These are phyloP conservation scores for Penicillium maclennaniae DNA, from an alignment of 495 filamentous ascomycete genomes.

Conservation along the genomic window DNA sequence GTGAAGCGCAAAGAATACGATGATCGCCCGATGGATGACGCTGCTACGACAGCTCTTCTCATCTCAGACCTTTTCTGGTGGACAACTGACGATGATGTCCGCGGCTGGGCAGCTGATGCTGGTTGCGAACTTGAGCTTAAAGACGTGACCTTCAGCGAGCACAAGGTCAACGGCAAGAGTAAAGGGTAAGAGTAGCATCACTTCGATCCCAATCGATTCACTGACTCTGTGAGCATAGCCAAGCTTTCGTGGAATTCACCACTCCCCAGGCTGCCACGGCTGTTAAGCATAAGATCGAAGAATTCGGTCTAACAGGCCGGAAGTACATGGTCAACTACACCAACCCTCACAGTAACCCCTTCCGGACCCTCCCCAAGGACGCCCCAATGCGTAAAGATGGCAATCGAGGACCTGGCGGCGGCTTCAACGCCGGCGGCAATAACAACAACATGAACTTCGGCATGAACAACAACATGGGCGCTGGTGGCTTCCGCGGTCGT, in stretches of 20 bases:
- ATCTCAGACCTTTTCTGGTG: slow-evolving; percentile 93
- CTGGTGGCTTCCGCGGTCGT: slow-evolving; percentile 49
- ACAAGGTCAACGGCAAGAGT: slow-evolving; percentile 98
- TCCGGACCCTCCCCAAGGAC: slow-evolving; percentile 89
- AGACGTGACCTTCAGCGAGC: slow-evolving; percentile 93
- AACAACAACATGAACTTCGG: slow-evolving; percentile 24
- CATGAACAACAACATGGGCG: slow-evolving; percentile 23
- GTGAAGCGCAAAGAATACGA: slow-evolving; percentile 74
- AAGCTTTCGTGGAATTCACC: slow-evolving; percentile 85
- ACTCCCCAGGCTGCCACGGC: slow-evolving; percentile 83
- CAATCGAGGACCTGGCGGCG: slow-evolving; percentile 33
- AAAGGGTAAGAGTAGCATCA: slow-evolving; percentile 68
- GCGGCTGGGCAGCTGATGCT: slow-evolving; percentile 77
- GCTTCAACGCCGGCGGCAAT: slow-evolving; percentile 12
- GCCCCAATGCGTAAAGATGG: slow-evolving; percentile 67
- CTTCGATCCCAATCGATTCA: not conserved
- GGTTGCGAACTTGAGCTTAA: slow-evolving; percentile 78
- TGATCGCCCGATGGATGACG: slow-evolving; percentile 72
- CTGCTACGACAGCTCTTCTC: slow-evolving; percentile 76
- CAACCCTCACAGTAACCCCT: slow-evolving; percentile 75
- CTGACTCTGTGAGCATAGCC: slow-evolving; percentile 49
- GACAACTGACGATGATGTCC: slow-evolving; percentile 92
- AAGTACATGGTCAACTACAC: slow-evolving; percentile 72
- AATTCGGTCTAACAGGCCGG: slow-evolving; percentile 55
- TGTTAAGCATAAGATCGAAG: slow-evolving; percentile 76